phyloP scores from a whole-genome alignment of 257 asterid genomes.

The Dorcoceras hygrometricum region DNA sequence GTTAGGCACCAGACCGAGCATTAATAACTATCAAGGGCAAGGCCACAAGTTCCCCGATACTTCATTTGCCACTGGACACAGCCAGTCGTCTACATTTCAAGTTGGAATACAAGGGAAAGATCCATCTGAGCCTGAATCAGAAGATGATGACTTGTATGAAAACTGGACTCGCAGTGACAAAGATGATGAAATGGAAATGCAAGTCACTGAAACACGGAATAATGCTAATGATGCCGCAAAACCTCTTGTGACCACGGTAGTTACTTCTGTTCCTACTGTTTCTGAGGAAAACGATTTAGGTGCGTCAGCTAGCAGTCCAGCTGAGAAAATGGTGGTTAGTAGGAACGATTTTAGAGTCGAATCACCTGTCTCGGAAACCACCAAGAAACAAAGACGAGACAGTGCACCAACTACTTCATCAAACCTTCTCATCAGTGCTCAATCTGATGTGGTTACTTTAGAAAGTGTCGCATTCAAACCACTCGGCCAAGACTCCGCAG shows the following conservation, averaged over 20 bases:
- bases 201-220: slow-evolving; percentile 27
- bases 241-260: slow-evolving; percentile 19
- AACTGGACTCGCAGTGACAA: slow-evolving; percentile 46
- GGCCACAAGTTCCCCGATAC: slow-evolving; percentile 32
- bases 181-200: slow-evolving; percentile 39
- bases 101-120: slow-evolving; percentile 28
- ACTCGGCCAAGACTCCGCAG: slow-evolving; percentile 16
- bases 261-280: slow-evolving; percentile 12
- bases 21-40: slow-evolving; percentile 24
- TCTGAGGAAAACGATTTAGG: slow-evolving; percentile 16
- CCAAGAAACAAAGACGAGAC: slow-evolving; percentile 16
- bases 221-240: slow-evolving; percentile 19
- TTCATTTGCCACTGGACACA: slow-evolving; percentile 23
- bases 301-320: slow-evolving; percentile 24
- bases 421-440: slow-evolving; percentile 4
- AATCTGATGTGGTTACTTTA: slow-evolving; percentile 10
- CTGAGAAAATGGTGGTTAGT: slow-evolving; percentile 19
- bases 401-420: slow-evolving; percentile 4
- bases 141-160: slow-evolving; percentile 52
- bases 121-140: slow-evolving; percentile 39
- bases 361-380: slow-evolving; percentile 22
- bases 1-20: slow-evolving; percentile 32
- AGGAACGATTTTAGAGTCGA: slow-evolving; percentile 41
- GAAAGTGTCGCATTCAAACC: slow-evolving; percentile 23
- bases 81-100: slow-evolving; percentile 29